Evolutionary conservation across 805 yeast genomes (phyloP).

Genomic region (Priceomyces melissophilus): DNA sequence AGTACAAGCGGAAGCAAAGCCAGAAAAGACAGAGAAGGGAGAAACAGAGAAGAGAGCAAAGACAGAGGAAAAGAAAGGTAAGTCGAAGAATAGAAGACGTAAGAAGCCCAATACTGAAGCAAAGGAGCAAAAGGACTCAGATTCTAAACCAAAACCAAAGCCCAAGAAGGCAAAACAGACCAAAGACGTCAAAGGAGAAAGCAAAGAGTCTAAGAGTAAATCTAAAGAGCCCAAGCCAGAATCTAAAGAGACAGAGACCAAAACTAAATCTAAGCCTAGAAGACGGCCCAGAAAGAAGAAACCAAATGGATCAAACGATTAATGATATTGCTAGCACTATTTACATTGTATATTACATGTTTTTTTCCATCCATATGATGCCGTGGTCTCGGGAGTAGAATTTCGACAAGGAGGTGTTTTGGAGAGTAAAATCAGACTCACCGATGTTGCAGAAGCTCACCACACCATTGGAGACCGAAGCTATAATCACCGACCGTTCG

Average conservation of each 20-base stretch:
- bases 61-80: background rate
- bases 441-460: slow-evolving; percentile 59
- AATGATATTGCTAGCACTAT: no score
- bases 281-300: slow-evolving; percentile 3
- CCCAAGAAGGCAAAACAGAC: background rate
- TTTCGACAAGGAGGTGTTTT: slow-evolving; percentile 13
- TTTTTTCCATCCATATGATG: slow-evolving; percentile 9
- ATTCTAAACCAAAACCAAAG: slow-evolving; percentile 1
- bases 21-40: slow-evolving; percentile 3
- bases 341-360: no score
- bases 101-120: no score
- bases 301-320: background rate
- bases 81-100: no score
- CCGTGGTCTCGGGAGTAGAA: slow-evolving; percentile 17
- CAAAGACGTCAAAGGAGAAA: slow-evolving; percentile 2
- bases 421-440: slow-evolving; percentile 46
- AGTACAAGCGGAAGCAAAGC: slow-evolving; percentile 4
- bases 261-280: slow-evolving; percentile 1
- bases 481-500: slow-evolving; percentile 52
- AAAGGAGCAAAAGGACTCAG: slow-evolving; percentile 2
- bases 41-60: slow-evolving; percentile 1
- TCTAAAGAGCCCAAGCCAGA: background rate
- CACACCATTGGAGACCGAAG: slow-evolving; percentile 72
- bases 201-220: background rate
- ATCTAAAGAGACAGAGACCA: background rate